Base-by-base conservation (phyloP, 2,329 filamentous ascomycete species). In the Aspergillus ustus region DNA sequence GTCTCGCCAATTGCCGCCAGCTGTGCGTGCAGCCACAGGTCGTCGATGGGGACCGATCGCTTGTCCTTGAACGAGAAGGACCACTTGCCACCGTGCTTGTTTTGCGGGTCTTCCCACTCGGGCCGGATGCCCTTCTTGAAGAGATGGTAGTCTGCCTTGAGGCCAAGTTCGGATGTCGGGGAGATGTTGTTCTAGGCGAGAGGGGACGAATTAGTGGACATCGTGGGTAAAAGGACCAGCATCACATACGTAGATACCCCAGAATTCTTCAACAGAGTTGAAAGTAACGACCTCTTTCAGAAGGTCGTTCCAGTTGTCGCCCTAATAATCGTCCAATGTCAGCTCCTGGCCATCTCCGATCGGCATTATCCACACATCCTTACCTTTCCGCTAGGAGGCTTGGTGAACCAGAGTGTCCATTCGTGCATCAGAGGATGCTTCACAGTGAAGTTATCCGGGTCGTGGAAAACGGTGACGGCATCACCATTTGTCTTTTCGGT, bases 371-470 rank as follows among this genome's bases (percentile, higher is more conserved):
- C 19, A 20, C 43, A 28, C 20, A 37, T 50, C 72, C 83, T 63
- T 80, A 95, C 93, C 90, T 96, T 97, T 82, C 93, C 93, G 77
- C 89, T 96, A 48, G 94, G 91, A 57, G 95, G 94, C 87, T 98
- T 98, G 73, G 94, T 98, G 84, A 98, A 99, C 96, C 96, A 99
- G 60, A 99, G 85, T 62, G 95, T 98, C 95, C 95, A 99, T 77
- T 91, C 91, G 84, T 97, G 91, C 86, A 96, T 93, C 64, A 99
- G 86, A 69, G 93, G 94, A 79, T 99, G 95, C 86, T 98, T 99
- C 80, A 99, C 95, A 73, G 96, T 99, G 87, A 99, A 99, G 85
- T 99, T 97, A 69, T 97, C 91, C 71, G 95, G 91, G 82, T 98
- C 93, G 78, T 99, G 93, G 83, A 99, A 99, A 70, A 99, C 94